Evolutionary conservation across 225 moss, liverwort and hornwort species (phyloP), one percentile per base, ranked within the genome.

Genomic region (Lunularia cruciata): DNA sequence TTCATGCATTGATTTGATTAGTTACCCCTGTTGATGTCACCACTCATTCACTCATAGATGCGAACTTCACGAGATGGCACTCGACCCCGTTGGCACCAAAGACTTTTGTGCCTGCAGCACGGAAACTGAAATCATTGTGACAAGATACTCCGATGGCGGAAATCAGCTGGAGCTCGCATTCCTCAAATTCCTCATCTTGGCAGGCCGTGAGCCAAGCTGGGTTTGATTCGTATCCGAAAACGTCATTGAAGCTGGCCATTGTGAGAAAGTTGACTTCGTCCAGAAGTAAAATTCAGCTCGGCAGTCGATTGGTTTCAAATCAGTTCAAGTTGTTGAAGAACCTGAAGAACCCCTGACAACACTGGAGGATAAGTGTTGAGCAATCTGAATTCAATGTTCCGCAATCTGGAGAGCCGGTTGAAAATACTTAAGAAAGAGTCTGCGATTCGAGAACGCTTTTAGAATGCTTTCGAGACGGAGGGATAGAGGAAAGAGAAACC

Each of bases 131-230:
- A 39, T 23, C 15, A 18, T 6, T 30, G 30, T 48, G 47, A 5
- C 15, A 33, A 27, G 47, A 33, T 32, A 66, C 30, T 47, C 47
- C 63, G 25, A 42, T 3, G 25, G 22, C 30, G 4, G 47, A 20
- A 25, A 5, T 9, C n/a, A 62, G 22, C 5, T 18, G 30, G 45
- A 27, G 6, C 8, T 47, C 47, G 47, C 12, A 14, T 19, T 30
- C 16, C 18, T 66, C 49, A 47, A 0, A 31, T 49, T 66, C 65
- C 0, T 47, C 30, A 20, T 65, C 65, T 34, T 66, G 47, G 19
- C 33, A 33, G 14, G 65, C 65, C 6, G 65, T 66, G 47, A 66
- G 65, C 65, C 65, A 66, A n/a, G 65, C 43, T 16, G 65, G 65
- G 9, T 19, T 26, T 22, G 65, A 30, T 33, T 66, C 65, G 47